These are phyloP conservation scores for Cladorrhinum sp. DNA, from an alignment of 2,329 filamentous ascomycete species.

Conservation along the genomic window DNA sequence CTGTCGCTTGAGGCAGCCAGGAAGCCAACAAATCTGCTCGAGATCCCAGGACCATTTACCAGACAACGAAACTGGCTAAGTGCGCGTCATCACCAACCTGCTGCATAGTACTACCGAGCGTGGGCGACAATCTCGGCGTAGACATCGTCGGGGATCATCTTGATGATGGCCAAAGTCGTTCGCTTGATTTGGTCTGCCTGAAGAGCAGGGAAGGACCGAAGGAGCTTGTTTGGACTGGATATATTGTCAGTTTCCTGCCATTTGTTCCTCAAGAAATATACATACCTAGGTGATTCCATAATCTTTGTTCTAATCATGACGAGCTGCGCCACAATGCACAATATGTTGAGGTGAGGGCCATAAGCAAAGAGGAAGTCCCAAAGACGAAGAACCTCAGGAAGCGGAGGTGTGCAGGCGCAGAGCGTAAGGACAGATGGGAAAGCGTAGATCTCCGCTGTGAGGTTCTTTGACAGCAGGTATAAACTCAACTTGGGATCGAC, in stretches of 20 bases:
- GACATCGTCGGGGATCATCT: constrained; percentile 84
- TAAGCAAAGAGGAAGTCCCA: constrained; percentile 99
- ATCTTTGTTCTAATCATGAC: constrained; percentile 84
- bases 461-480: constrained; percentile 79
- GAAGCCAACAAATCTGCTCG: background rate
- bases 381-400: constrained; percentile 86
- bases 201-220: constrained; percentile 82
- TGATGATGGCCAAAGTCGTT: constrained; percentile 79
- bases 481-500: constrained; percentile 84
- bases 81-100: background rate
- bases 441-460: constrained; percentile 92
- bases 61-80: background rate
- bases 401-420: constrained; percentile 89
- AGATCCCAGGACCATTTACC: background rate
- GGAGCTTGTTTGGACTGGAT: constrained; percentile 79
- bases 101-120: constrained; percentile 48
- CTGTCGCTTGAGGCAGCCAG: background rate
- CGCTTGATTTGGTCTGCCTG: constrained; percentile 81
- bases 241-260: constrained; percentile 27
- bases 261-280: constrained; percentile 5
- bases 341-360: constrained; percentile 87
- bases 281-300: constrained; percentile 77
- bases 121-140: constrained; percentile 89
- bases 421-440: constrained; percentile 94
- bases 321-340: constrained; percentile 94